A percentile compares a stretch with the other conserved stretches of the same genome.
These are phyloP conservation scores for Populus tremula DNA, from an alignment of 345 rosid species.

Conservation along the genomic window DNA sequence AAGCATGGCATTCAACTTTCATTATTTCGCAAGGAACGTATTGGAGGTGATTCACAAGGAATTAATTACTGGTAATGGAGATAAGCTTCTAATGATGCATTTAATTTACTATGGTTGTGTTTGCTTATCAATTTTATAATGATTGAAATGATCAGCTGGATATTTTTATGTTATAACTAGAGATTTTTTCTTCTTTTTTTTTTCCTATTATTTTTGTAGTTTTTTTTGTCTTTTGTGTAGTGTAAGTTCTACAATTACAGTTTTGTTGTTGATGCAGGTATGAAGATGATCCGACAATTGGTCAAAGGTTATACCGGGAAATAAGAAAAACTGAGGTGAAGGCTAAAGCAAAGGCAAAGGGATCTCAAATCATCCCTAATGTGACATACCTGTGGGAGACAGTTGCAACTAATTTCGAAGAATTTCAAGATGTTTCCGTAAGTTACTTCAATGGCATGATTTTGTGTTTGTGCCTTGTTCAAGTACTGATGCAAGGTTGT, in stretches of 20 bases:
- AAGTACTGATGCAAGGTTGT: not conserved
- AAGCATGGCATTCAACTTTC: conserved; percentile 83
- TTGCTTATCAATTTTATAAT: not conserved
- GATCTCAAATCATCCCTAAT: conserved; percentile 68
- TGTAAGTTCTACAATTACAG: conserved; percentile 11
- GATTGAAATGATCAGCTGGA: not conserved
- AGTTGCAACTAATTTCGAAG: conserved; percentile 93
- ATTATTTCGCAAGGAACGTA: conserved; percentile 81
- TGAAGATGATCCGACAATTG: conserved; percentile 88
- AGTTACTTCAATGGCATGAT: conserved; percentile 23
- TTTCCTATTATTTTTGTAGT: not conserved
- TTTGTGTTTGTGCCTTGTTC: not conserved
- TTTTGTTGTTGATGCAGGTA: conserved; percentile 57
- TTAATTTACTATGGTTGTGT: not conserved
- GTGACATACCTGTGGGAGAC: conserved; percentile 93
- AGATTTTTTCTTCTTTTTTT: not conserved
- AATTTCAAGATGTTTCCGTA: conserved; percentile 85
- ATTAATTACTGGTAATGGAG: conserved; percentile 73
- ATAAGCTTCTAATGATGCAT: conserved; percentile 14
- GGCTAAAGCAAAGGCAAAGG: conserved; percentile 65
- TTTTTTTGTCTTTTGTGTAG: not conserved
- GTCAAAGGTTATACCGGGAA: conserved; percentile 94
- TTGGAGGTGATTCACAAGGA: conserved; percentile 96
- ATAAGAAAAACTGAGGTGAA: conserved; percentile 75
- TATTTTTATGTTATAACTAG: not conserved